Evolutionary conservation across 164 flowering plant species (phyloP).

Genomic region (Umbilicus rupestris): DNA sequence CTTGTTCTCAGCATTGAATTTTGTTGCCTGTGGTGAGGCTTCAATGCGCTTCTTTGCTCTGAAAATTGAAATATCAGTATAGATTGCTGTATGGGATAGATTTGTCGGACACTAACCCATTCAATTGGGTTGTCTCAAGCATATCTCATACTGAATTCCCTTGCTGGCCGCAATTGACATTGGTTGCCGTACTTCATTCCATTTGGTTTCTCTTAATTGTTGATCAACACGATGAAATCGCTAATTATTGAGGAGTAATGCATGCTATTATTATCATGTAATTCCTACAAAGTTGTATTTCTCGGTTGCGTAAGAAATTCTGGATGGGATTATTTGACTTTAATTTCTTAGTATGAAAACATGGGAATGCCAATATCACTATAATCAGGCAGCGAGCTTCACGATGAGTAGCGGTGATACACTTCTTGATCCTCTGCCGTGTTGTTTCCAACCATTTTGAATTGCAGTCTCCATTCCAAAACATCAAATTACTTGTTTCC

Average conservation of each 20-base stretch:
- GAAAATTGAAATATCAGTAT: no score
- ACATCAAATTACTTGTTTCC: no score
- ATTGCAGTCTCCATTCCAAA: background rate
- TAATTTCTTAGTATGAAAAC: no score
- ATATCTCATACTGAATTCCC: background rate
- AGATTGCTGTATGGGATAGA: no score
- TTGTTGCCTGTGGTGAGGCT: background rate
- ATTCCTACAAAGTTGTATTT: no score
- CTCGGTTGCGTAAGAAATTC: no score
- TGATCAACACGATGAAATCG: background rate
- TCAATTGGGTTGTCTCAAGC: background rate
- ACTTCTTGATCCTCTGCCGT: background rate
- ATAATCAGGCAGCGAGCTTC: no score
- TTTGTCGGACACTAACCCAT: no score
- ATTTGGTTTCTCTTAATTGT: background rate
- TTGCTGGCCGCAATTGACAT: background rate
- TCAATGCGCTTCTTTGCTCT: no score
- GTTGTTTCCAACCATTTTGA: background rate
- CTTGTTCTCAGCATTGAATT: background rate
- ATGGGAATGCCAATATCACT: no score
- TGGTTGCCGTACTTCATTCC: background rate
- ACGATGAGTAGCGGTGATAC: background rate
- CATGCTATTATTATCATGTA: no score
- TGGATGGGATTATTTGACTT: no score
- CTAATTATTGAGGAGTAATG: background rate